These are phyloP conservation scores for Rhizophlyctis rosea DNA, from an alignment of 192 early-diverging fungal species.

Conservation along the genomic window DNA sequence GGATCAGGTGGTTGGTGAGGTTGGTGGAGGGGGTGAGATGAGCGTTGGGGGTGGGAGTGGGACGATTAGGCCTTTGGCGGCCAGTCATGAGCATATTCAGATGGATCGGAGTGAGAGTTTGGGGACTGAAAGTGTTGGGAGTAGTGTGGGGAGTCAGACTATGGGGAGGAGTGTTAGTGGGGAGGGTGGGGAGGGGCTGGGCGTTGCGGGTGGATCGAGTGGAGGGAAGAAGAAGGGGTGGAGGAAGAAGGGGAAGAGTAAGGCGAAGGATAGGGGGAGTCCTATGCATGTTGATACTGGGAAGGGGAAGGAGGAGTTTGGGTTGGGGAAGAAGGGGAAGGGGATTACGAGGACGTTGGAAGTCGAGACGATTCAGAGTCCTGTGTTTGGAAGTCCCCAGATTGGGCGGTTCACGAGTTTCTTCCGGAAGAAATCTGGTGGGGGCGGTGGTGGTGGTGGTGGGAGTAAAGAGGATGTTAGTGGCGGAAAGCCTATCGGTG, in stretches of 20 bases:
- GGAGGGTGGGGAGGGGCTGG: not conserved
- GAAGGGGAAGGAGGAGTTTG: not conserved
- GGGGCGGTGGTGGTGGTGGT: not conserved
- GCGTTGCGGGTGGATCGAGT: not conserved
- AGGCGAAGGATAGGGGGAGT: not conserved
- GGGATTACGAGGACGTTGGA: conserved; percentile 26
- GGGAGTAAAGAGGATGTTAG: no score
- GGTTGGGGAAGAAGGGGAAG: not conserved
- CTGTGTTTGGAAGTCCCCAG: conserved; percentile 7
- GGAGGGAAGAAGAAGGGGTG: not conserved
- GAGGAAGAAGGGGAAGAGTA: not conserved
- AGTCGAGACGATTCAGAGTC: conserved; percentile 39
- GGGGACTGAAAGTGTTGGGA: no score
- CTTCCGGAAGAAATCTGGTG: conserved; percentile 2
- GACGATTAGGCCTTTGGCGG: no score
- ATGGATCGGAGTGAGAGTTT: no score
- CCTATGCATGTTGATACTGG: not conserved
- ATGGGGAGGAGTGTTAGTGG: no score
- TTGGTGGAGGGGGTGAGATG: no score
- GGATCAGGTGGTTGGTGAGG: no score
- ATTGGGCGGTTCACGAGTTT: not conserved
- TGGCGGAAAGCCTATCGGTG: no score
- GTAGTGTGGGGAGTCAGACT: no score
- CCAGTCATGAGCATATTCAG: no score
- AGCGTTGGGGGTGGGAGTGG: no score